These are phyloP conservation scores for Cercospora citrullina DNA, from an alignment of 2,329 filamentous ascomycete species.

Conservation along the genomic window DNA sequence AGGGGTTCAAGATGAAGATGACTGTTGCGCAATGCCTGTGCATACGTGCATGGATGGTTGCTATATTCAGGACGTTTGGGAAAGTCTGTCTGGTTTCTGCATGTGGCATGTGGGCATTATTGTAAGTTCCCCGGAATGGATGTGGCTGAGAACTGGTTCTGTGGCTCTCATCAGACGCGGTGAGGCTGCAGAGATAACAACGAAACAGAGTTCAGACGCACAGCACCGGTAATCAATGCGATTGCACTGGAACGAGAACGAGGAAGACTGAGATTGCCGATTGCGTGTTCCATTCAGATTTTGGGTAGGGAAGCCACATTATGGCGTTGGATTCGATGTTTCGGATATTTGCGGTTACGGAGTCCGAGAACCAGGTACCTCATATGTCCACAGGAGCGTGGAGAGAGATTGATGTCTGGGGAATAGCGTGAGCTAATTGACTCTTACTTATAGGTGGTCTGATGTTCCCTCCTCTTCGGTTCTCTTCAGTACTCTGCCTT, in stretches of 20 bases:
- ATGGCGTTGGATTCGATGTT: neutral
- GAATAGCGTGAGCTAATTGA: neutral
- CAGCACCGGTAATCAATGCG: no score
- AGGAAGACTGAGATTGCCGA: neutral
- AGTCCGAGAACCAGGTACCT: neutral
- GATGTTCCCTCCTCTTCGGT: no score
- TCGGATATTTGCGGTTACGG: neutral
- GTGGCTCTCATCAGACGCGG: neutral
- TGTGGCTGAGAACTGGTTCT: neutral
- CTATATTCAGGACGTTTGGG: neutral
- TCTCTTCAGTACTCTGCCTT: no score
- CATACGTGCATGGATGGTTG: neutral
- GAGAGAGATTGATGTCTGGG: neutral
- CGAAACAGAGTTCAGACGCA: neutral
- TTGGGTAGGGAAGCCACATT: neutral
- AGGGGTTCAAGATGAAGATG: neutral
- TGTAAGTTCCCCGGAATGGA: neutral
- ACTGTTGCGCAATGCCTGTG: neutral
- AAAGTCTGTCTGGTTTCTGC: neutral
- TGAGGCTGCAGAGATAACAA: slow-evolving; percentile 3
- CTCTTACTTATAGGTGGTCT: neutral
- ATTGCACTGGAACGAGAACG: neutral
- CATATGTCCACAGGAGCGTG: neutral
- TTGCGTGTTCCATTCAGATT: neutral
- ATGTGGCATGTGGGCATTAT: no score